Percentiles rank a stretch among this genome's conserved stretches.
Evolutionary conservation across 257 asterid species (phyloP).

Genomic region (Solanum clarkiae): DNA sequence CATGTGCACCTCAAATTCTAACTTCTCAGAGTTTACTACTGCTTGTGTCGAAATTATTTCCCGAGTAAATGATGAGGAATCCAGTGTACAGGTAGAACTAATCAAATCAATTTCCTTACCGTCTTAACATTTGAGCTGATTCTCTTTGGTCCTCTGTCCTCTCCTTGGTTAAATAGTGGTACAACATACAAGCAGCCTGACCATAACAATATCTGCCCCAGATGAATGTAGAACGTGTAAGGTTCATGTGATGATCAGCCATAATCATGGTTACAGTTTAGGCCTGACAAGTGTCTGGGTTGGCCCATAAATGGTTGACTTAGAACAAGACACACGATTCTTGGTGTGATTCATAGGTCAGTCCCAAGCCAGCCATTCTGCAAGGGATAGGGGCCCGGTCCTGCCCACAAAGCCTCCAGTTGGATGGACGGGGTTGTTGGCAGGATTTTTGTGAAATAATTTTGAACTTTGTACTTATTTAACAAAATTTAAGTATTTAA

Average conservation of each 20-base stretch:
- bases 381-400: background rate
- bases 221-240: background rate
- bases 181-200: background rate
- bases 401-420: background rate
- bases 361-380: background rate
- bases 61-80: constrained; percentile 90
- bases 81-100: constrained; percentile 80
- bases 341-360: background rate
- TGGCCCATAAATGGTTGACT: background rate
- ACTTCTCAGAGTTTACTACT: constrained; percentile 50
- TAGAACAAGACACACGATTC: background rate
- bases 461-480: background rate
- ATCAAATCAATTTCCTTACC: constrained; percentile 5
- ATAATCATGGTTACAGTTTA: background rate
- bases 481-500: background rate
- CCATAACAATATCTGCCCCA: background rate
- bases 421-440: background rate
- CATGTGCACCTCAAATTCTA: constrained; percentile 75
- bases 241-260: background rate
- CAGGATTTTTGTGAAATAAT: background rate
- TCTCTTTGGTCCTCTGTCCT: background rate
- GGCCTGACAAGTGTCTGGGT: background rate
- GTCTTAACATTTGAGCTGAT: background rate
- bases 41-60: constrained; percentile 89
- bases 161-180: background rate